Evolutionary conservation across 176 grass and related monocot genomes (phyloP), one percentile per base, ranked within the genome.

Genomic region (Bolboschoenus planiculmis): DNA sequence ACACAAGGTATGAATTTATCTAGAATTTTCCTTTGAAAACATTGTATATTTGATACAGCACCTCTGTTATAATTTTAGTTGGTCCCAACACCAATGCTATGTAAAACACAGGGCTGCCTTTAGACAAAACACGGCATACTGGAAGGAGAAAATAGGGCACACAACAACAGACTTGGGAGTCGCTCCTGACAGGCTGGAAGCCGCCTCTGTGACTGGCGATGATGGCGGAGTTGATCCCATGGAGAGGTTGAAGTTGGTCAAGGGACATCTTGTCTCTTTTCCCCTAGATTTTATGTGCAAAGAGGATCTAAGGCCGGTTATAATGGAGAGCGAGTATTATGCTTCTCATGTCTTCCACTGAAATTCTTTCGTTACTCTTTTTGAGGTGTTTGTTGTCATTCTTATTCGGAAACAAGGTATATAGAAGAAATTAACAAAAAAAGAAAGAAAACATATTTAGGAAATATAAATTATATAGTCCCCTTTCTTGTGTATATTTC

Each of bases 271-370:
- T 76, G 96, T 99, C 85, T 93, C 91, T 56, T 95, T 99, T 64
- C 96, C 96, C 9, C 84, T 90, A 85, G 93, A 95, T 67, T 95
- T 99, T 84, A 99, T 99, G 96, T 91, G 89, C 88, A 85, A 91
- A 85, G 96, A 99, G 86, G 91, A 99, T 81, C 80, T 99, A 85
- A 93, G 96, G 64, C 96, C 96, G 66, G 88, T 86, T 87, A 93
- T 99, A 87, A 93, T 81, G 13, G 96, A 99, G 90, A 94, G 91
- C 57, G 96, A 99, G 85, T 99, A 91, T 81, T 99, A 99, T 60
- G 94, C 91, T 56, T 91, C 96, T 72, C 96, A 99, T 84, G 96
- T 99, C 86, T 95, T 99, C 78, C 93, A 99, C 88, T 99, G 94
- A 86, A 58, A 76, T 78, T 2, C 20, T 59, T 35, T 61, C 7